These are phyloP conservation scores for Pythium utonaiense DNA, from an alignment of 352 stramenopile genomes.

Conservation along the genomic window DNA sequence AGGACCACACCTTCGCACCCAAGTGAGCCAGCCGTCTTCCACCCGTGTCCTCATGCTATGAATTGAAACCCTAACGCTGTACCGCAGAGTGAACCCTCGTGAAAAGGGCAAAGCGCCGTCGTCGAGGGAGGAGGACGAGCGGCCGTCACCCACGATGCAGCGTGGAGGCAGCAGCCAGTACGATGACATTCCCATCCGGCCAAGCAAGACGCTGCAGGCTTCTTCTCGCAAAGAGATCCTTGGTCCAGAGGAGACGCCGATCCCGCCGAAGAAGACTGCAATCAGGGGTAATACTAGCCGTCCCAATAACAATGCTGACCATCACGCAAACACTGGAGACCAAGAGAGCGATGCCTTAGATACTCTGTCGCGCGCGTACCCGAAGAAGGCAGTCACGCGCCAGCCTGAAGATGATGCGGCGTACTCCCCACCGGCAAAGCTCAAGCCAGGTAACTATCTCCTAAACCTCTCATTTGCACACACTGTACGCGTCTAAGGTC, in stretches of 20 bases:
- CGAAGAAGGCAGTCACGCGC: constrained; percentile 36
- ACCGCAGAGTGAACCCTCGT: constrained; percentile 43
- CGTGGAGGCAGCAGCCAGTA: constrained; percentile 15
- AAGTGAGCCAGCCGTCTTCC: constrained; percentile 36
- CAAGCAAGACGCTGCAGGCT: constrained; percentile 29
- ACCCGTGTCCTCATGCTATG: neutral
- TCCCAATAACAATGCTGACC: constrained; percentile 56
- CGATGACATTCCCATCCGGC: constrained; percentile 45
- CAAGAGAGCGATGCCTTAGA: constrained; percentile 49
- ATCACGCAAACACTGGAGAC: constrained; percentile 28
- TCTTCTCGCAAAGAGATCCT: constrained; percentile 25
- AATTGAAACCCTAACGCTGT: neutral
- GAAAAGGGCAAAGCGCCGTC: constrained; percentile 26
- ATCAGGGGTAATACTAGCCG: constrained; percentile 21
- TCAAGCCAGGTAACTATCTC: constrained; percentile 41
- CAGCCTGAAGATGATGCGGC: constrained; percentile 19
- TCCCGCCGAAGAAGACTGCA: constrained; percentile 17
- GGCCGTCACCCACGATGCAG: constrained; percentile 14
- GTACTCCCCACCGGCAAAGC: constrained; percentile 24
- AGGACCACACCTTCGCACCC: constrained; percentile 74
- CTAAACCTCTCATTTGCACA: neutral
- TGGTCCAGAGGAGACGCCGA: constrained; percentile 21
- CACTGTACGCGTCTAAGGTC: neutral
- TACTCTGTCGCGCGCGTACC: constrained; percentile 57
- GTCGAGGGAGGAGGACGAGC: constrained; percentile 54